Evolutionary conservation across 768 basidiomycete genomes (phyloP).

Genomic region (Suillus subalutaceus): DNA sequence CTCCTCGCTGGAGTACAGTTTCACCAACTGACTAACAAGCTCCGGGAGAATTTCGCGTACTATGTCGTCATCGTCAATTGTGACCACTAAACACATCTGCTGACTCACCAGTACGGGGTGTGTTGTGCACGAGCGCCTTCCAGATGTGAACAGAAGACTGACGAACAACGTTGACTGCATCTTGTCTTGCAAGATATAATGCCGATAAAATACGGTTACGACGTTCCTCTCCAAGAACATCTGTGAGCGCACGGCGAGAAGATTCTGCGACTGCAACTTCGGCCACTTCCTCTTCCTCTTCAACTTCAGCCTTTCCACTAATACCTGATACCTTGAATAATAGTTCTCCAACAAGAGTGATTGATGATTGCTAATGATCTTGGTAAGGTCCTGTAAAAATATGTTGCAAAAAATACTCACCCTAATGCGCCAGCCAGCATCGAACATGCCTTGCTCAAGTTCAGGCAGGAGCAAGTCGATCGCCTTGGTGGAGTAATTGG

Average conservation of each 20-base stretch:
- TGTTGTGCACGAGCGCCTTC: slow-evolving; percentile 97
- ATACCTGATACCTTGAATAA: slow-evolving; percentile 98
- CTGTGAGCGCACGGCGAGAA: slow-evolving; percentile 83
- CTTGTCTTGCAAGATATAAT: slow-evolving; percentile 92
- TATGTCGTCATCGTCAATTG: slow-evolving; percentile 31
- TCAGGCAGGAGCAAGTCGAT: slow-evolving; percentile 94
- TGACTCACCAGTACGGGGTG: slow-evolving; percentile 78
- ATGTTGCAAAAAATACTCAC: slow-evolving; percentile 45
- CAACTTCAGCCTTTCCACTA: slow-evolving; percentile 77
- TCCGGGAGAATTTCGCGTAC: slow-evolving; percentile 91
- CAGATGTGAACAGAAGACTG: slow-evolving; percentile 94
- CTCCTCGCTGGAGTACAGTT: slow-evolving; percentile 76
- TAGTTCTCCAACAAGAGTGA: slow-evolving; percentile 93
- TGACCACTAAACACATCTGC: not conserved
- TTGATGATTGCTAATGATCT: slow-evolving; percentile 78
- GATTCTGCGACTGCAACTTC: slow-evolving; percentile 73
- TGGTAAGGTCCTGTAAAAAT: slow-evolving; percentile 14
- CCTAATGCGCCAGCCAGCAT: slow-evolving; percentile 92
- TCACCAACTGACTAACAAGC: slow-evolving; percentile 76
- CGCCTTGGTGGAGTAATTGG: slow-evolving; percentile 89
- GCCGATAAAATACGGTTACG: slow-evolving; percentile 90
- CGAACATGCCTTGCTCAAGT: slow-evolving; percentile 93
- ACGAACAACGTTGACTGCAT: slow-evolving; percentile 85
- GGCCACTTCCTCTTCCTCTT: slow-evolving; percentile 70
- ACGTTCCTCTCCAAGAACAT: slow-evolving; percentile 86